These are phyloP conservation scores for Cystobasidium slooffiae DNA, from an alignment of 1,284 basidiomycete species.

Conservation along the genomic window DNA sequence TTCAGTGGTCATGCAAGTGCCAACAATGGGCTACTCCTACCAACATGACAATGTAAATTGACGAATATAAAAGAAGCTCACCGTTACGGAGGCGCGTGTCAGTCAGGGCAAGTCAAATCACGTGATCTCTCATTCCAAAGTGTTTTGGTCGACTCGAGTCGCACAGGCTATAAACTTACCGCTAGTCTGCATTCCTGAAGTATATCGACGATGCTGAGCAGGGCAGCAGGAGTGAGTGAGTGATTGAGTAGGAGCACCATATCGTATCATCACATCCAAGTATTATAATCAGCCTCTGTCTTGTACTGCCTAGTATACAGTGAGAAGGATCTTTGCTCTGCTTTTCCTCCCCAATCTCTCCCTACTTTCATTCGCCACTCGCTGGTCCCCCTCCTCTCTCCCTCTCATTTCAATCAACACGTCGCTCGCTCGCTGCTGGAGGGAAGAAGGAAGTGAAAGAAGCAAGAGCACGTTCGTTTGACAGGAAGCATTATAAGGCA, in stretches of 20 bases:
- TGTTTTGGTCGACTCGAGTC: slow-evolving; percentile 1
- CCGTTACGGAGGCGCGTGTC: background rate
- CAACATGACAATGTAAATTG: too few species aligned
- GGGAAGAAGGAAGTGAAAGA: background rate
- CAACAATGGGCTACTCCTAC: too few species aligned
- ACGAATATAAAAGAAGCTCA: background rate
- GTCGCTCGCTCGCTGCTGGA: background rate
- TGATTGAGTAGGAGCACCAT: too few species aligned
- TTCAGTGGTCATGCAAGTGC: too few species aligned
- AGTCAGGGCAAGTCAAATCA: background rate
- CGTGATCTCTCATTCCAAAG: background rate
- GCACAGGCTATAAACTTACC: background rate
- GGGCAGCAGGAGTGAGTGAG: too few species aligned
- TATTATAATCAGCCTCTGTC: too few species aligned
- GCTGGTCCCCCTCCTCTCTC: background rate
- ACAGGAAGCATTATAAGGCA: background rate
- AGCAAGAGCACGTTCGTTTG: background rate
- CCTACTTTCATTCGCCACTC: background rate
- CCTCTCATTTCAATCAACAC: background rate
- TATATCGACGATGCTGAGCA: too few species aligned
- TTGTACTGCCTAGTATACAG: too few species aligned
- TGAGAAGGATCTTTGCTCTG: too few species aligned
- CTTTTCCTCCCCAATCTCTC: background rate
- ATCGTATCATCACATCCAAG: too few species aligned
- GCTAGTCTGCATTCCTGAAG: slow-evolving; percentile 1